Evolutionary conservation across 495 filamentous ascomycete genomes (phyloP).

Genomic region (Lentithecium fluviatile): DNA sequence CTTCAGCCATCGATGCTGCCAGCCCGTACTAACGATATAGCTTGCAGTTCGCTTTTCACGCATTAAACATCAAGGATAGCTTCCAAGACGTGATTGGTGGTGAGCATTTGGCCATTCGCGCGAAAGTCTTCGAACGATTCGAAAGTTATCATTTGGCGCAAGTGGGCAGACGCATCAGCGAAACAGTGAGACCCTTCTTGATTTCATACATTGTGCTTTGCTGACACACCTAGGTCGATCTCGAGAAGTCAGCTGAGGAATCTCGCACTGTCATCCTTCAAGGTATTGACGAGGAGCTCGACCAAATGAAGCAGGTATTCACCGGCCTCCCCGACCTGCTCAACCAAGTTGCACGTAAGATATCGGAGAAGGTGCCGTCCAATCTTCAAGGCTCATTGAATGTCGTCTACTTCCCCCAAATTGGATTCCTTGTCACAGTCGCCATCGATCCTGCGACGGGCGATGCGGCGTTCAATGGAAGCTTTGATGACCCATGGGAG

Average conservation of each 20-base stretch:
- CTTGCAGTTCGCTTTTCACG: slow-evolving; percentile 61
- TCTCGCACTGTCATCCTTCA: slow-evolving; percentile 69
- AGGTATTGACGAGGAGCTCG: slow-evolving; percentile 73
- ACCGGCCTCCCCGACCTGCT: slow-evolving; percentile 74
- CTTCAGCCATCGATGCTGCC: not conserved
- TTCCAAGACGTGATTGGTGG: slow-evolving; percentile 61
- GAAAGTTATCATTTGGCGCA: slow-evolving; percentile 53
- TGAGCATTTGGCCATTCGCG: slow-evolving; percentile 52
- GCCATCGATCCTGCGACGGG: slow-evolving; percentile 61
- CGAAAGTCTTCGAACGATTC: slow-evolving; percentile 39
- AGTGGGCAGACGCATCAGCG: slow-evolving; percentile 68
- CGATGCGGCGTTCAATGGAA: slow-evolving; percentile 63
- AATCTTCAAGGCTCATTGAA: slow-evolving; percentile 63
- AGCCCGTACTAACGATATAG: not conserved
- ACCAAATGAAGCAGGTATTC: slow-evolving; percentile 73
- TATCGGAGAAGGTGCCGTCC: slow-evolving; percentile 59
- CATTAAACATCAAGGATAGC: slow-evolving; percentile 66
- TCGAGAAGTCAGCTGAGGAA: slow-evolving; percentile 72
- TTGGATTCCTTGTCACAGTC: slow-evolving; percentile 85
- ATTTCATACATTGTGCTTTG: not conserved
- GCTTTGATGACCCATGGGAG: slow-evolving; percentile 65
- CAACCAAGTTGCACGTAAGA: slow-evolving; percentile 42
- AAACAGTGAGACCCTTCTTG: slow-evolving; percentile 50
- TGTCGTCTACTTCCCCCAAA: slow-evolving; percentile 83
- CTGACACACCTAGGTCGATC: slow-evolving; percentile 61